A percentile compares a stretch with the other conserved stretches of the same genome.
phyloP scores from a whole-genome alignment of 345 rosid species.

The Aquilaria yunnanensis region DNA sequence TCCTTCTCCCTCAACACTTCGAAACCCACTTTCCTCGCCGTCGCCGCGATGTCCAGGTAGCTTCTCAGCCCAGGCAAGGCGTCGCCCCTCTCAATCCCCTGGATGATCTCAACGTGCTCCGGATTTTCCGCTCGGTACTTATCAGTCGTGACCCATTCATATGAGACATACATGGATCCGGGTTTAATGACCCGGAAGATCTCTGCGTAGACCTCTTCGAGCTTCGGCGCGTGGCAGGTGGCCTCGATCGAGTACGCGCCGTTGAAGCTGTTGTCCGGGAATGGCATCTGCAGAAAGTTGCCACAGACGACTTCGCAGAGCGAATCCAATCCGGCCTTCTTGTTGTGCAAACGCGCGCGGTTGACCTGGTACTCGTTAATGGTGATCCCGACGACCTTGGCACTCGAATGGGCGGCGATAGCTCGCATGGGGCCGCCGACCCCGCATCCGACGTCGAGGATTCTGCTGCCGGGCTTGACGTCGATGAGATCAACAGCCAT shows the following conservation, averaged over 20 bases:
- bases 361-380: constrained; percentile 94
- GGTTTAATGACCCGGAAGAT: constrained; percentile 77
- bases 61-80: constrained; percentile 82
- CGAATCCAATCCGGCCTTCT: constrained; percentile 71
- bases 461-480: constrained; percentile 44
- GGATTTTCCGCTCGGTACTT: constrained; percentile 36
- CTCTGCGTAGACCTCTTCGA: constrained; percentile 85
- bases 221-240: constrained; percentile 94
- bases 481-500: constrained; percentile 78
- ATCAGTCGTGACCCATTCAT: constrained; percentile 94
- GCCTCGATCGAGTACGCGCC: constrained; percentile 98
- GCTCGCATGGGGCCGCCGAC: constrained; percentile 99
- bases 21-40: constrained; percentile 72
- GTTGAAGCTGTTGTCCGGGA: constrained; percentile 66
- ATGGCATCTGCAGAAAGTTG: constrained; percentile 92
- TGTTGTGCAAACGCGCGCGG: constrained; percentile 82
- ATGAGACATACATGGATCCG: constrained; percentile 68
- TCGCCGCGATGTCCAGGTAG: constrained; percentile 48
- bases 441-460: constrained; percentile 93
- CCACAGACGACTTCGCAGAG: constrained; percentile 85
- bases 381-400: constrained; percentile 83
- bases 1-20: constrained; percentile 82
- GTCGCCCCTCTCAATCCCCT: constrained; percentile 88
- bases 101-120: constrained; percentile 70
- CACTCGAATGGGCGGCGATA: constrained; percentile 87